Percentiles rank a stretch among this genome's conserved stretches.
Conservation (phyloP, 108 stramenopile species). For the Pseudonitzschia multistriata region DNA sequence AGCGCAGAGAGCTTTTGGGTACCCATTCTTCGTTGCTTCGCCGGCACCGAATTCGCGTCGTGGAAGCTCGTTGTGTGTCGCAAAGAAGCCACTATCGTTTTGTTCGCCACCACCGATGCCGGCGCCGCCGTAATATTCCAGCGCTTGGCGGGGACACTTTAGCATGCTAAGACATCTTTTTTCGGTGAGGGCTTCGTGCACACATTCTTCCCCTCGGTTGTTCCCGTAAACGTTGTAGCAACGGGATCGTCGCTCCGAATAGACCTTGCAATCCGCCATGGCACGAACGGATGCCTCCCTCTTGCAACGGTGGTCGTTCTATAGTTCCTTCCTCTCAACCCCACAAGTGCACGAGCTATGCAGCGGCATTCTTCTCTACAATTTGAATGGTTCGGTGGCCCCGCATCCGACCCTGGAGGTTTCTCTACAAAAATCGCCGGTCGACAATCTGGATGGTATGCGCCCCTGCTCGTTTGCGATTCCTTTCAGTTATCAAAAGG, state of each 20-base stretch:
- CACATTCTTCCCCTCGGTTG: slow-evolving; percentile 42
- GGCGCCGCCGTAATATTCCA: slow-evolving; percentile 35
- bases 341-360: too few relatives aligned
- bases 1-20: slow-evolving; percentile 31
- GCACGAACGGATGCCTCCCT: background rate
- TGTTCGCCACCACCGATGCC: background rate
- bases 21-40: background rate
- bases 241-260: slow-evolving; percentile 22
- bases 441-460: too few relatives aligned
- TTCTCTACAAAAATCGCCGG: too few relatives aligned
- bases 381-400: too few relatives aligned
- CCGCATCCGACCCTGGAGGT: too few relatives aligned
- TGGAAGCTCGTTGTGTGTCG: background rate
- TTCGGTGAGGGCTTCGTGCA: slow-evolving; percentile 35
- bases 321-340: too few relatives aligned
- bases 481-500: too few relatives aligned
- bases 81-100: background rate
- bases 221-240: slow-evolving; percentile 36
- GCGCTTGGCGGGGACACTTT: slow-evolving; percentile 37
- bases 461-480: too few relatives aligned
- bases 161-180: slow-evolving; percentile 41
- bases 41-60: background rate
- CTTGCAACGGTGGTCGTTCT: too few relatives aligned
- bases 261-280: slow-evolving; percentile 24
- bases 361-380: too few relatives aligned